These are phyloP conservation scores for Solanum tarapatanum DNA, from an alignment of 257 asterid species.

Conservation along the genomic window DNA sequence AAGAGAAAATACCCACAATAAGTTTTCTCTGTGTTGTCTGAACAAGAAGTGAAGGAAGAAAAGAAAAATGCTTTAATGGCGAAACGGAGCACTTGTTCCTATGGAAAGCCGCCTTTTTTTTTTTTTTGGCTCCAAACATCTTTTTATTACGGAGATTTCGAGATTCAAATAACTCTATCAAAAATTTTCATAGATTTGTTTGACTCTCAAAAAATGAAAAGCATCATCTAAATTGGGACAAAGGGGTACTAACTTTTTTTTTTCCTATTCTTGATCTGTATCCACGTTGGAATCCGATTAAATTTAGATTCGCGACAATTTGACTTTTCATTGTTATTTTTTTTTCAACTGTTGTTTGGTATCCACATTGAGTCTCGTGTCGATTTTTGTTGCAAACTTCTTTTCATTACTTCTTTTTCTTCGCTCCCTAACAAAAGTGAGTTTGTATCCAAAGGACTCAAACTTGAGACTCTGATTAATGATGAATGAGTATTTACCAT, in stretches of 20 bases:
- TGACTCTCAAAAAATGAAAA: fast-evolving
- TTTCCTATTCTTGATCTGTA: neutral
- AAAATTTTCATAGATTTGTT: no score
- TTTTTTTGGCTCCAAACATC: neutral
- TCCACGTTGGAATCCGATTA: no score
- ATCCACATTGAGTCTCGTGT: neutral
- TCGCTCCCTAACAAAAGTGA: fast-evolving
- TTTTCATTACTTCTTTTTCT: fast-evolving
- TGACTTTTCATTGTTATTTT: fast-evolving
- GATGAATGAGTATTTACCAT: fast-evolving
- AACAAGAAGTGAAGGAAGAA: neutral
- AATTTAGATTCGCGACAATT: no score
- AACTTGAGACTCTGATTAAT: fast-evolving
- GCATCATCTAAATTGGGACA: fast-evolving
- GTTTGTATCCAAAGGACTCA: fast-evolving
- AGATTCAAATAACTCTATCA: no score
- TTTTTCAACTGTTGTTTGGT: no score
- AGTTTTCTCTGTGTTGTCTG: neutral
- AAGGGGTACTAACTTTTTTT: no score
- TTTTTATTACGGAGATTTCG: fast-evolving
- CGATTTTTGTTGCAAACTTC: neutral
- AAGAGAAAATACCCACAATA: neutral
- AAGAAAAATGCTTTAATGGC: neutral
- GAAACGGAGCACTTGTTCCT: neutral
- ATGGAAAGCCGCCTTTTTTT: neutral